Evolutionary conservation across 2,329 filamentous ascomycete genomes (phyloP).

Genomic region (Fusarium nygamai): DNA sequence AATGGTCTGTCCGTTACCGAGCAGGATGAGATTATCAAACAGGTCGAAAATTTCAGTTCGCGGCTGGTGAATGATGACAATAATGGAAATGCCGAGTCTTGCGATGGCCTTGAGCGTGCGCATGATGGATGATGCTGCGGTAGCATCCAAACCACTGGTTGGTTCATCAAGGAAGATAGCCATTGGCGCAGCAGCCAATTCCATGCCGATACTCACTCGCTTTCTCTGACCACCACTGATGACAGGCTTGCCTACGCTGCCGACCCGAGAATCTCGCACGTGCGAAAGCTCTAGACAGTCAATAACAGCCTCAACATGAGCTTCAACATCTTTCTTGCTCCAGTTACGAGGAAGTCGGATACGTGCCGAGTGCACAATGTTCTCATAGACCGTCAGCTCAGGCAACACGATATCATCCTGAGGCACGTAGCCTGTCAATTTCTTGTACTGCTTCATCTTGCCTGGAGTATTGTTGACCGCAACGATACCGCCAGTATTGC

Average conservation of each 20-base stretch:
- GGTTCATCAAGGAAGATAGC: conserved; percentile 65
- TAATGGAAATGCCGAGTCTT: conserved; percentile 64
- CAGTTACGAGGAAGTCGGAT: conserved; percentile 63
- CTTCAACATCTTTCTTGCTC: conserved; percentile 58
- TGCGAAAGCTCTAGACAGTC: conserved; percentile 63
- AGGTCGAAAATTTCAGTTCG: conserved; percentile 67
- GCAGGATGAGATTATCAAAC: conserved; percentile 65
- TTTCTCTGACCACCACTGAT: conserved; percentile 68
- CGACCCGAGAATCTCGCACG: conserved; percentile 62
- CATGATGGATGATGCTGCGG: conserved; percentile 66
- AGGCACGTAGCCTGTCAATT: conserved; percentile 69
- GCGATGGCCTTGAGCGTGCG: conserved; percentile 63
- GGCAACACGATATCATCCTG: conserved; percentile 70
- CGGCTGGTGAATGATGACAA: conserved; percentile 70
- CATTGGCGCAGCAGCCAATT: conserved; percentile 66
- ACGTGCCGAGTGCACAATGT: conserved; percentile 68
- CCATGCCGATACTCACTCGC: conserved; percentile 68
- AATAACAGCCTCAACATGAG: conserved; percentile 66
- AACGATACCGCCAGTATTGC: conserved; percentile 60
- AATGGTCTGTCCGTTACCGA: conserved; percentile 64
- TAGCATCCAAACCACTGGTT: conserved; percentile 64
- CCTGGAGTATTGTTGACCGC: conserved; percentile 63
- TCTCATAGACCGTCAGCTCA: conserved; percentile 69
- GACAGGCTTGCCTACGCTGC: conserved; percentile 60
- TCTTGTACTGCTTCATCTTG: conserved; percentile 63